Conservation (phyloP, 768 basidiomycete species). For the Naganishia onofrii region DNA sequence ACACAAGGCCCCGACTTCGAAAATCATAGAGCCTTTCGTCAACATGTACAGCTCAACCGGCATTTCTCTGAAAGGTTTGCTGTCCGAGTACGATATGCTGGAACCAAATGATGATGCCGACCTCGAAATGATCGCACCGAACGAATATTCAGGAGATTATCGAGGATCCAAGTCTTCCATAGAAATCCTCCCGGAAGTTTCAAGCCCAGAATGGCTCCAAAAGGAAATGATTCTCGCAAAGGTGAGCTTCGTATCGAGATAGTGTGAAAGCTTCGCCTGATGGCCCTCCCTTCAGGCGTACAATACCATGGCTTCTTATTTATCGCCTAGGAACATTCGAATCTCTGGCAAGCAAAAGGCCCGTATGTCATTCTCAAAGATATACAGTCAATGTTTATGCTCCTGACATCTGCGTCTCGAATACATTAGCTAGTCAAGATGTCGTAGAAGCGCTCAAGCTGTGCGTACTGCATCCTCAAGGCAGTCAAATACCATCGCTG, state of each 20-base stretch:
- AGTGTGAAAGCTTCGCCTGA: background rate
- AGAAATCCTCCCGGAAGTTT: background rate
- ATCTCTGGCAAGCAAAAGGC: slow-evolving; percentile 19
- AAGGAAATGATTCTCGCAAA: slow-evolving; percentile 7
- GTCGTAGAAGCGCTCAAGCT: slow-evolving; percentile 11
- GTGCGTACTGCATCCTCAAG: background rate
- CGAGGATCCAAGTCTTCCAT: background rate
- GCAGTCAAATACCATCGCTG: background rate
- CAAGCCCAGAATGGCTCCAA: slow-evolving; percentile 3
- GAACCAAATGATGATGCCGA: slow-evolving; percentile 18
- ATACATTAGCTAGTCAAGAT: background rate
- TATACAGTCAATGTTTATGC: background rate
- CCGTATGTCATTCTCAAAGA: background rate
- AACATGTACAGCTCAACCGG: slow-evolving; percentile 8
- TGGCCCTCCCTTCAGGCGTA: background rate
- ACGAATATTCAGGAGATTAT: background rate
- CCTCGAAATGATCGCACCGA: background rate
- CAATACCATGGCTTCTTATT: slow-evolving; percentile 16
- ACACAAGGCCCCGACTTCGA: no score
- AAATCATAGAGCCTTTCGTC: background rate
- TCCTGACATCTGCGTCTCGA: no score
- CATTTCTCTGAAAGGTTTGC: background rate
- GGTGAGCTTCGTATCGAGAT: background rate
- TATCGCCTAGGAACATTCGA: slow-evolving; percentile 28
- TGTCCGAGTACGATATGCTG: slow-evolving; percentile 4